Evolutionary conservation across 352 stramenopile species (phyloP), one percentile per base, ranked within the genome.

Genomic region (Stramenopiles sp.): DNA sequence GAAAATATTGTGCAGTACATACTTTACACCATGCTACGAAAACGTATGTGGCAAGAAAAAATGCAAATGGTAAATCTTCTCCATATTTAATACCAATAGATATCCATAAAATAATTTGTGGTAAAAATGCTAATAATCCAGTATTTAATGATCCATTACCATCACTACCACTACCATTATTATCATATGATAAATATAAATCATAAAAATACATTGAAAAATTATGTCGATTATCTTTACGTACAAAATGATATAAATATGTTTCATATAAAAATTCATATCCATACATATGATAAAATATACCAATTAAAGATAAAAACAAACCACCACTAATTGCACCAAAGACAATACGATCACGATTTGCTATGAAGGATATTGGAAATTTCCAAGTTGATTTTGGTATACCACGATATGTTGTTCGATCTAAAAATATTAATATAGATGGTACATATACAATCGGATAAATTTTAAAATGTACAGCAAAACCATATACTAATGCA

Each of bases 141-240:
- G 63, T 53, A 29, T 43, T 30, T 77, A 79, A 0, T 31, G 63
- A 31, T 73, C 30, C 31, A 30, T 73, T 63, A 0, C 0, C 73
- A 29, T 6, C 63, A 33, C 6, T 4, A 63, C 30, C 4, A 31
- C 0, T 27, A 65, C 6, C 0, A n/a, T 27, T 0, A 27, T 32
- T 79, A 79, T 7, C 38, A 30, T 85, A 91, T 83, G 87, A 82
- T 30, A 99, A 87, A 84, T 99, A 99, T n/a, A 99, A 95, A 83
- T 93, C 92, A 85, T 99, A 99, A 86, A 97, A 99, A 86, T 98
- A 98, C 43, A 98, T 91, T 1, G 94, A 98, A 83, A 99, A 99
- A 84, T 99, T 99, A 86, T 99, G 96, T 30, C 96, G 92, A 85
- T 99, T 97, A 88, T 99, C 96, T 0, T 94, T 93, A 33, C 96